Evolutionary conservation across 225 moss, liverwort and hornwort species (phyloP).

Genomic region (Lunularia cruciata): DNA sequence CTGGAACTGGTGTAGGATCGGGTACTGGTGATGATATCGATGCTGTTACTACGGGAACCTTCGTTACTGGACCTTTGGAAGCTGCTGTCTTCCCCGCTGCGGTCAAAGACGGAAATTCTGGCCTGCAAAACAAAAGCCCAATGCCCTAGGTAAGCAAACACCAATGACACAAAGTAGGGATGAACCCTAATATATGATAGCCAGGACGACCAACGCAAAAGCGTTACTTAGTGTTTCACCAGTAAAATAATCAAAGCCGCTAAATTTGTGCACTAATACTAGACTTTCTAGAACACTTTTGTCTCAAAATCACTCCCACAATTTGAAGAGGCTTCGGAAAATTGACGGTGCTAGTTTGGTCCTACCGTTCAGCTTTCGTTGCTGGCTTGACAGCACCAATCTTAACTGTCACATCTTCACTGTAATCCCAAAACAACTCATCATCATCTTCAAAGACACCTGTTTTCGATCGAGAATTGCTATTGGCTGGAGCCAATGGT

Average conservation of each 20-base stretch:
- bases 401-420: constrained; percentile 73
- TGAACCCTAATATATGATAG: neutral
- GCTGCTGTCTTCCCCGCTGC: constrained; percentile 43
- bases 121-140: constrained; percentile 41
- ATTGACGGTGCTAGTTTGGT: constrained; percentile 40
- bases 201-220: neutral
- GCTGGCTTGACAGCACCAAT: constrained; percentile 70
- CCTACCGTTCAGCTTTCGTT: constrained; percentile 75
- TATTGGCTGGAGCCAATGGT: constrained; percentile 36
- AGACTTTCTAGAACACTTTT: constrained; percentile 14
- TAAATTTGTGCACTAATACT: neutral
- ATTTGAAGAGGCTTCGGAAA: constrained; percentile 23
- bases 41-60: constrained; percentile 1
- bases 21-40: constrained; percentile 6
- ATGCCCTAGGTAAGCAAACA: neutral
- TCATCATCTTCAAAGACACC: constrained; percentile 78
- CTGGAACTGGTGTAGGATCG: constrained; percentile 6
- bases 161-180: neutral
- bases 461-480: constrained; percentile 69
- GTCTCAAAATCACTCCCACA: constrained; percentile 31
- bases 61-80: constrained; percentile 32
- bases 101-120: constrained; percentile 64
- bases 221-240: neutral
- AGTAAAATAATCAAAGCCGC: neutral
- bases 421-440: constrained; percentile 82